phyloP scores from a whole-genome alignment of 179 eudicot species.

The Heliamphora pulchella region DNA sequence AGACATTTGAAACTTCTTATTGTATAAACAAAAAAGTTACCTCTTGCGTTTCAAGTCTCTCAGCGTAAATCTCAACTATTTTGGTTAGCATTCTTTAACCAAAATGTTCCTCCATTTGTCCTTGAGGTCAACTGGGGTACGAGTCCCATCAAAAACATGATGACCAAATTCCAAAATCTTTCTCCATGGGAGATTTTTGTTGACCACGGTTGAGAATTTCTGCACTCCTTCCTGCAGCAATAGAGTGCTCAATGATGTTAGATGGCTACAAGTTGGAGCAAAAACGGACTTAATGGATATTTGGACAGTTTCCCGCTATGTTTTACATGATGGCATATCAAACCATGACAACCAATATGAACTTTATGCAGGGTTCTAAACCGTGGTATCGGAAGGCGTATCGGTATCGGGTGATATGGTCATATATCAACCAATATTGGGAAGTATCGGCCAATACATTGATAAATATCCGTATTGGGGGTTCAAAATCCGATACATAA shows the following conservation, averaged over 20 bases:
- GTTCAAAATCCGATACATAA: no score
- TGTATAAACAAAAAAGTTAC: background rate
- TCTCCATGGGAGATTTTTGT: conserved; percentile 56
- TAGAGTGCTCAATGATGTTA: conserved; percentile 9
- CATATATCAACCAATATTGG: no score
- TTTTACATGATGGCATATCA: background rate
- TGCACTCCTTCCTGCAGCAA: conserved; percentile 49
- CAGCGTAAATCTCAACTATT: background rate
- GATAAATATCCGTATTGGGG: no score
- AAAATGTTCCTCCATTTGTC: conserved; percentile 54
- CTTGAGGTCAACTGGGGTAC: conserved; percentile 58
- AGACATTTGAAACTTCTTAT: conserved; percentile 6
- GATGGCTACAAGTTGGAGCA: background rate
- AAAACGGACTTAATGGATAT: background rate
- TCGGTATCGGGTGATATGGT: no score
- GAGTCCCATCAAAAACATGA: conserved; percentile 47
- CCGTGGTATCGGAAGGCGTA: no score
- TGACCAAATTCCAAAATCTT: conserved; percentile 52
- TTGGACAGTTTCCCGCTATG: background rate
- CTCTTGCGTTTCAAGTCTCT: background rate
- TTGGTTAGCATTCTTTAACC: conserved; percentile 4
- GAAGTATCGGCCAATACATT: no score
- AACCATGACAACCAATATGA: no score
- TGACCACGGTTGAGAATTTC: conserved; percentile 26
- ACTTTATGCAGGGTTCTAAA: no score